These are phyloP conservation scores for Magnaporthiopsis poae DNA, from an alignment of 2,329 filamentous ascomycete species.

Conservation along the genomic window DNA sequence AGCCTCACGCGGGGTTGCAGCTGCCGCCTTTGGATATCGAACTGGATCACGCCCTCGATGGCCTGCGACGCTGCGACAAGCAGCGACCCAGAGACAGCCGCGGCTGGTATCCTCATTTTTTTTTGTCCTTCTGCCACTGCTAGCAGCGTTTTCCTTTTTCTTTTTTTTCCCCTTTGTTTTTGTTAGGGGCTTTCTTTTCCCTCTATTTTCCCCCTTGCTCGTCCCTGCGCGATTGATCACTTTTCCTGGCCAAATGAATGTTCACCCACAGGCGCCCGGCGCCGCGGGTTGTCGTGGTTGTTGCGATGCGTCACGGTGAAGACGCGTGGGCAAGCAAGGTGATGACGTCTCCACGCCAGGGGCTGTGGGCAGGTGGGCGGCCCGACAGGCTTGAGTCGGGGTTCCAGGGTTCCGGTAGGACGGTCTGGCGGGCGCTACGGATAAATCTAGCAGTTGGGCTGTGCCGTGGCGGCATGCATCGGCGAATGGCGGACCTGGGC, in stretches of 20 bases:
- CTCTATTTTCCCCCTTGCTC: neutral
- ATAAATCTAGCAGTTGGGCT: neutral
- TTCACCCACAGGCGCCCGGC: neutral
- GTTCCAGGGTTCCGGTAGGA: neutral
- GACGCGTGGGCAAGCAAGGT: neutral
- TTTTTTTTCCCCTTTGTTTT: too few species aligned
- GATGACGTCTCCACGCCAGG: neutral
- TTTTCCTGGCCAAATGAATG: neutral
- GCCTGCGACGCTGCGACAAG: slow-evolving; percentile 16
- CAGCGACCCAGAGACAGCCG: slow-evolving; percentile 8
- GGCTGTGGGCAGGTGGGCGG: neutral
- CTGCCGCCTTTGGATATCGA: slow-evolving; percentile 34
- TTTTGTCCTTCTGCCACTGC: neutral
- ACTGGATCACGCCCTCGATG: slow-evolving; percentile 31
- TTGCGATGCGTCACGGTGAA: neutral
- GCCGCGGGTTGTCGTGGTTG: neutral
- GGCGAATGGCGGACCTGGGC: neutral
- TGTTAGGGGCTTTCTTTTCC: neutral
- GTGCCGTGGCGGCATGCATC: neutral
- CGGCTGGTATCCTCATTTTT: neutral
- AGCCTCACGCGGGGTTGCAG: slow-evolving; percentile 19
- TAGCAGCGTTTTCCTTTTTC: neutral
- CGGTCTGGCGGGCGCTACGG: neutral
- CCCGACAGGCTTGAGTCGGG: neutral
- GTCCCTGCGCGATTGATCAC: neutral